These are phyloP conservation scores for Pyrenula massariospora DNA, from an alignment of 495 filamentous ascomycete genomes.

Conservation along the genomic window DNA sequence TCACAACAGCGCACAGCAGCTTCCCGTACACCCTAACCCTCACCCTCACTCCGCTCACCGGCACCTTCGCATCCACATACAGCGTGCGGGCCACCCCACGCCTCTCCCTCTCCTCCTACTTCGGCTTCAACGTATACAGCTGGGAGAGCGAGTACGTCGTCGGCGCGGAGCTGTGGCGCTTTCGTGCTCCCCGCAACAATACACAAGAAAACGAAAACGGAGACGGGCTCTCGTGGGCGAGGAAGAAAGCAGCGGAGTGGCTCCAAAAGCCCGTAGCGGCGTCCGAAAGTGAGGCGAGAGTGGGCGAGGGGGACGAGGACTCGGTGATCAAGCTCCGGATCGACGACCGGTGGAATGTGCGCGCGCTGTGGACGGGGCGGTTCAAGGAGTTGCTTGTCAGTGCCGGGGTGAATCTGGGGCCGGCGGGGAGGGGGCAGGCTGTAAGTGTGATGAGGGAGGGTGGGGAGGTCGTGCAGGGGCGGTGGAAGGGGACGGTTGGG, in stretches of 20 bases:
- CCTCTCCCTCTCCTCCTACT: slow-evolving; percentile 73
- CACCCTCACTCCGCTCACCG: slow-evolving; percentile 86
- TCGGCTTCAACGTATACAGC: slow-evolving; percentile 96
- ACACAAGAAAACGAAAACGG: slow-evolving; percentile 12
- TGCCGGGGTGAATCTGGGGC: slow-evolving; percentile 63
- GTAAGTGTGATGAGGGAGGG: background rate
- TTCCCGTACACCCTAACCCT: slow-evolving; percentile 88
- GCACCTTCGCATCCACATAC: slow-evolving; percentile 79
- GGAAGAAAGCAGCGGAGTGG: slow-evolving; percentile 23
- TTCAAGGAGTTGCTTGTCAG: slow-evolving; percentile 89
- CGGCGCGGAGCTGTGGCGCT: slow-evolving; percentile 79
- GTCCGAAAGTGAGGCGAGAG: slow-evolving; percentile 19
- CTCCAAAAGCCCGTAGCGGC: slow-evolving; percentile 12
- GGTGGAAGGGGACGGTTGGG: background rate
- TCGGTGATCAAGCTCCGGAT: slow-evolving; percentile 86
- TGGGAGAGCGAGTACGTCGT: slow-evolving; percentile 91
- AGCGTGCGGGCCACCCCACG: slow-evolving; percentile 73
- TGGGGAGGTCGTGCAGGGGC: background rate
- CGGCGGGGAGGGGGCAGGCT: slow-evolving; percentile 5
- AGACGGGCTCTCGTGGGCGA: slow-evolving; percentile 33
- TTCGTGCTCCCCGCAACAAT: slow-evolving; percentile 30
- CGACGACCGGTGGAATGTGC: slow-evolving; percentile 73
- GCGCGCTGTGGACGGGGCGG: slow-evolving; percentile 86
- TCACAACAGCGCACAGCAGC: slow-evolving; percentile 26
- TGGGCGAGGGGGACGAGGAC: slow-evolving; percentile 50